Percentiles rank a stretch among this genome's conserved stretches.
These are phyloP conservation scores for Mycena belliarum DNA, from an alignment of 768 basidiomycete species.

Conservation along the genomic window DNA sequence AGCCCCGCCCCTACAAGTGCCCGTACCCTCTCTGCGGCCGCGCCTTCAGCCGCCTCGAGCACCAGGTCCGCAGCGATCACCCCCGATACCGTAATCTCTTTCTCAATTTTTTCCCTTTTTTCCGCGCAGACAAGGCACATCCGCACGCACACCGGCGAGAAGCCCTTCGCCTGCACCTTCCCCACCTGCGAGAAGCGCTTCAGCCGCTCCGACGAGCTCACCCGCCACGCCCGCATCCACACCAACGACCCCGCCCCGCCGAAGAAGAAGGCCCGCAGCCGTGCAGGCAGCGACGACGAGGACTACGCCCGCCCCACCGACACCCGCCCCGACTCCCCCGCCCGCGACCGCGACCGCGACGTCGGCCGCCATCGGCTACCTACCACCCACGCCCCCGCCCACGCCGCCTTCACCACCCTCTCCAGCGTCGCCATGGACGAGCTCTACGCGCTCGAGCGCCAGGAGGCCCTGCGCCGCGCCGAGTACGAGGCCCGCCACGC, in stretches of 20 bases:
- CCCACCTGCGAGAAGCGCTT: slow-evolving; percentile 98
- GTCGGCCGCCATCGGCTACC: slow-evolving; percentile 2
- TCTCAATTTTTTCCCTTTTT: background rate
- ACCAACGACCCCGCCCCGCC: slow-evolving; percentile 51
- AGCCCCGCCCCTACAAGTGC: slow-evolving; percentile 89
- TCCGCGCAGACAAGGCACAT: slow-evolving; percentile 86
- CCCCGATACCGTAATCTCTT: background rate
- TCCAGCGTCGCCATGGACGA: slow-evolving; percentile 86
- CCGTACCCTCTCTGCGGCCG: slow-evolving; percentile 88
- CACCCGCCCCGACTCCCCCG: slow-evolving; percentile 16
- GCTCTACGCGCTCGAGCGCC: slow-evolving; percentile 83
- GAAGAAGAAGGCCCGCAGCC: slow-evolving; percentile 79
- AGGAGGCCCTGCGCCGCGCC: slow-evolving; percentile 82
- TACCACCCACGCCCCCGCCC: too few species aligned
- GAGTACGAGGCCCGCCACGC: slow-evolving; percentile 82
- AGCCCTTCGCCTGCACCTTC: slow-evolving; percentile 91
- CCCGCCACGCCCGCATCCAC: slow-evolving; percentile 93
- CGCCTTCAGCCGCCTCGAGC: slow-evolving; percentile 96
- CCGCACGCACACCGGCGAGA: slow-evolving; percentile 97
- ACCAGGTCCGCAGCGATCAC: slow-evolving; percentile 61
- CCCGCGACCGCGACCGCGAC: slow-evolving; percentile 24
- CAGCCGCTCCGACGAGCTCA: slow-evolving; percentile 97
- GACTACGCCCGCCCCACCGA: slow-evolving; percentile 46
- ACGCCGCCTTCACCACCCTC: slow-evolving; percentile 63
- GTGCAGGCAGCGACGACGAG: slow-evolving; percentile 83